Evolutionary conservation across 2,329 filamentous ascomycete genomes (phyloP), one percentile per base, ranked within the genome.

Genomic region (Achaetomium macrosporum): DNA sequence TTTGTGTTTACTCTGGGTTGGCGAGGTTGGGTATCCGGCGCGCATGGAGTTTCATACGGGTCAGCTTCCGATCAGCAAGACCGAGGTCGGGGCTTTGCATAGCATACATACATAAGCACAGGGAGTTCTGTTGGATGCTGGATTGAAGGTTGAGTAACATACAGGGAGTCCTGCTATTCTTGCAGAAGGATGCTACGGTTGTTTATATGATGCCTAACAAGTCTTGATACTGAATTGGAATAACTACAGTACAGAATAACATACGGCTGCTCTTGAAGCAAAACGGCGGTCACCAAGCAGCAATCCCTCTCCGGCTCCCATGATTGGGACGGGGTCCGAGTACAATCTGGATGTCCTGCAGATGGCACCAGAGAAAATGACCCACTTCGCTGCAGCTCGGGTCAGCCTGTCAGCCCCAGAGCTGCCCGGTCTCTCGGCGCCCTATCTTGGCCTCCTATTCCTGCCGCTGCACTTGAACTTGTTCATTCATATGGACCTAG

Each of bases 311-410:
- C 25, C 7, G 25, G 7, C 4, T 25, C 25, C 25, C 25, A 7
- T 25, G 25, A 35, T 15, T 35, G 10, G 33, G 5, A 35, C 33
- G 33, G 5, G 33, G 13, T 35, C 33, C 33, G 13, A 35, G 33
- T 15, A 4, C 33, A 4, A 35, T 35, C 13, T 7, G 25, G 25
- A 25, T 25, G 25, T 25, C 25, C 3, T 19, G 31, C 31, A 46
- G 31, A 36, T 5, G 17, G 29, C 16, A n/a, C 16, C 29, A 5
- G 8, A 9, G n/a, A 25, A n/a, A 16, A 15, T 39, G 43, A 44
- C 50, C 50, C 50, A 53, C 50, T n/a, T 25, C 31, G 33, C 50
- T 54, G 42, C 51, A 54, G 47, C 51, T 33, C 29, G 35, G 51
- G 40, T 37, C 40, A 40, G 25, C 43, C 48, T 7, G 9, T 50